Evolutionary conservation across 2,329 filamentous ascomycete genomes (phyloP).

Genomic region (Fusarium continuum): DNA sequence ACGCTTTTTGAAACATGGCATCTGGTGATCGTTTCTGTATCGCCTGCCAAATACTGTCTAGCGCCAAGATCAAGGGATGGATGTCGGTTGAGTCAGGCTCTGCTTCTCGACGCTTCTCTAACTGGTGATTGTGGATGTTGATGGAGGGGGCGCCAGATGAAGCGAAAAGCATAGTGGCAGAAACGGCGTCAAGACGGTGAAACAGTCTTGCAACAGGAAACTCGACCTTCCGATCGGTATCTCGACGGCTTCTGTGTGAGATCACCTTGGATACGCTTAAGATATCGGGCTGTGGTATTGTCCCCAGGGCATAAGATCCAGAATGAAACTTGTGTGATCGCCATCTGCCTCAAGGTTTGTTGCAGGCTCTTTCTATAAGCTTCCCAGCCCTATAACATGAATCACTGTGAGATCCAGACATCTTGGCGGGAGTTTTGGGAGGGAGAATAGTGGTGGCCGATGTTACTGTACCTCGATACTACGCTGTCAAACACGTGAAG

Average conservation of each 20-base stretch:
- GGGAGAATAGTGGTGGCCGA: neutral
- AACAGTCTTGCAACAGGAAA: constrained; percentile 39
- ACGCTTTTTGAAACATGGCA: constrained; percentile 17
- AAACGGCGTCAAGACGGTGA: constrained; percentile 33
- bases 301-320: neutral
- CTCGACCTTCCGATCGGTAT: constrained; percentile 13
- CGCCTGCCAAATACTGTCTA: constrained; percentile 5
- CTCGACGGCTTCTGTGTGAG: constrained; percentile 32
- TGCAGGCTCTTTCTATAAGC: constrained; percentile 17
- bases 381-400: constrained; percentile 20
- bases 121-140: neutral
- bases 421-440: constrained; percentile 13
- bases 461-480: constrained; percentile 9
- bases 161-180: constrained; percentile 15
- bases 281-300: constrained; percentile 15
- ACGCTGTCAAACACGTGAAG: constrained; percentile 2
- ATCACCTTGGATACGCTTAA: constrained; percentile 28
- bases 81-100: constrained; percentile 9
- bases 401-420: constrained; percentile 3
- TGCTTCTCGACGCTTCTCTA: neutral
- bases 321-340: constrained; percentile 22
- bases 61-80: constrained; percentile 5
- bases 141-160: constrained; percentile 16
- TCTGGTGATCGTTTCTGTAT: constrained; percentile 1
- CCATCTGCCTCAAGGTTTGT: constrained; percentile 6